Conservation (phyloP, 129 eudicot species). For the Gnaphalium uliginosum region DNA sequence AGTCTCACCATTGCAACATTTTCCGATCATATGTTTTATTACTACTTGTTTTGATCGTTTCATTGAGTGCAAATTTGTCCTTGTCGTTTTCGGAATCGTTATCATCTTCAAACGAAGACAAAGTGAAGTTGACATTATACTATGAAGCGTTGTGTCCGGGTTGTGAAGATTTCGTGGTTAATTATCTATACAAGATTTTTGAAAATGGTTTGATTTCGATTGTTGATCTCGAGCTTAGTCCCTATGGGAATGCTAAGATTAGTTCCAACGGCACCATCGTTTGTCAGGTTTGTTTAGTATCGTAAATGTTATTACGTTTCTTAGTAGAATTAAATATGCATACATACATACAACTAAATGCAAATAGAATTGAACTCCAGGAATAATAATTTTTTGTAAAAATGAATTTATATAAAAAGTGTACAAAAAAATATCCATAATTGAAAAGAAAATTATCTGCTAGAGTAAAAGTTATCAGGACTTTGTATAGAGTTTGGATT, state of each 20-base stretch:
- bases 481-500: too few relatives aligned
- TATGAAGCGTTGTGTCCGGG: slow-evolving; percentile 70
- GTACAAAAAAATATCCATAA: too few relatives aligned
- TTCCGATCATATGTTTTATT: not conserved
- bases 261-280: slow-evolving; percentile 45
- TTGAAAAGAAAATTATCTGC: too few relatives aligned
- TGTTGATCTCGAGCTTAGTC: slow-evolving; percentile 64
- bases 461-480: too few relatives aligned
- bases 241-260: slow-evolving; percentile 73
- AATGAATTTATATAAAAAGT: too few relatives aligned
- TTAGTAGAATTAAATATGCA: too few relatives aligned
- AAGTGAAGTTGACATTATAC: slow-evolving; percentile 52
- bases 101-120: slow-evolving; percentile 24
- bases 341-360: too few relatives aligned
- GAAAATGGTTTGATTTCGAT: slow-evolving; percentile 46
- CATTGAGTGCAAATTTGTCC: slow-evolving; percentile 4
- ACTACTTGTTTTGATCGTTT: slow-evolving; percentile 4
- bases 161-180: slow-evolving; percentile 59
- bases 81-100: not conserved
- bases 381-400: too few relatives aligned
- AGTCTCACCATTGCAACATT: slow-evolving; percentile 1
- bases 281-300: slow-evolving; percentile 53
- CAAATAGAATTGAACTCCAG: too few relatives aligned
- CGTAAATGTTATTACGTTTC: too few relatives aligned
- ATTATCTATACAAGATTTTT: slow-evolving; percentile 51